Base-by-base conservation (phyloP, 495 filamentous ascomycete genomes). In the Symbiotaphrina buchneri region DNA sequence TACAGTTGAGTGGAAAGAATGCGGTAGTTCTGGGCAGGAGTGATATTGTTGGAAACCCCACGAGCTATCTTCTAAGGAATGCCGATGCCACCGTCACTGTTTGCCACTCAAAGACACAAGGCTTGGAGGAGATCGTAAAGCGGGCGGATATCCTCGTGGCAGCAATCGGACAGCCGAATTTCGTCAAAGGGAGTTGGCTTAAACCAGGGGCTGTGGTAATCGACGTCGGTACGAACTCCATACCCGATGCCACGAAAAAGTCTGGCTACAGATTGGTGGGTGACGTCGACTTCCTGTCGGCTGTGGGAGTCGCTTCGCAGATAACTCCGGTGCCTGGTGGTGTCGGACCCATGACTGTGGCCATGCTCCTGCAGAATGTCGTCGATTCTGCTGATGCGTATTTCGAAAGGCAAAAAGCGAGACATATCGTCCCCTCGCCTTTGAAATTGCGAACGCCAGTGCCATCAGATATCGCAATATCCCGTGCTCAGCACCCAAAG, bases 301-400 rank as follows among this genome's bases (percentile, higher is more conserved):
- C 82, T 23, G 65, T 63, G 11, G 60, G 87, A 42, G 74, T 93
- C 27, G 87, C 83, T 14, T 92, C 83, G n/a, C 68, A 75, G 38
- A 95, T 97, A 43, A 97, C 90, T 1, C 87, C 87, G 2, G 87
- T 97, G 21, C 87, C 90, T 1, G 87, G 87, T 36, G 87, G 87
- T 46, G 87, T 95, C 35, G 87, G 87, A 3, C 87, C 87, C 22
- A 95, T 95, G 84, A 97, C 87, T 8, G 82, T 97, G 31, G 87
- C 87, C 20, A 95, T 95, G 76, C 63, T 97, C 11, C 48, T 97
- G 36, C 74, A 92, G 51, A 97, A 97, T 46, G 83, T 95, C 16
- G 74, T 95, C 22, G 68, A 78, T 39, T 65, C 83, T 14, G 72
- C 85, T 18, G 75, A 71, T 18, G 55, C 61, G 29, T 83, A 75